These are phyloP conservation scores for Lentinula guzmanii DNA, from an alignment of 768 basidiomycete species.

Conservation along the genomic window DNA sequence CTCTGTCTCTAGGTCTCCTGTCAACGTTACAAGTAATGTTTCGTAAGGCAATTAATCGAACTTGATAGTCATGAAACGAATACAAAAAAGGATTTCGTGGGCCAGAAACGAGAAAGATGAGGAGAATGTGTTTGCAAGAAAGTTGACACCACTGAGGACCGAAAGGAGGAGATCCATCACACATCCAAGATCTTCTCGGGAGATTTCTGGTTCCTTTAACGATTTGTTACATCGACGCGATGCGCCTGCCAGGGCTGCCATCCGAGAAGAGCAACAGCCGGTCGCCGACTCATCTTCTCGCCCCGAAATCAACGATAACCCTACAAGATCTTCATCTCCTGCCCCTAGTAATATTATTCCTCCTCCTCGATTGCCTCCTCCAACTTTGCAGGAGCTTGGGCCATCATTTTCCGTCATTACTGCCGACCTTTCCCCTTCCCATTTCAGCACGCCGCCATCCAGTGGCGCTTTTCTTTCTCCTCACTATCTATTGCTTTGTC, in stretches of 20 bases:
- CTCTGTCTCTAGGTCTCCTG: neutral
- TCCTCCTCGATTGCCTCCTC: slow-evolving; percentile 65
- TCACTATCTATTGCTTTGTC: slow-evolving; percentile 78
- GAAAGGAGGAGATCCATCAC: slow-evolving; percentile 46
- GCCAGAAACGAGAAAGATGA: neutral
- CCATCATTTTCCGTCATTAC: slow-evolving; percentile 66
- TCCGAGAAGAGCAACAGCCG: slow-evolving; percentile 25
- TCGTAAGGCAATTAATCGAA: slow-evolving; percentile 1
- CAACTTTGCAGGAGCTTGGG: slow-evolving; percentile 70
- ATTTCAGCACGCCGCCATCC: slow-evolving; percentile 70
- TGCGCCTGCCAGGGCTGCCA: slow-evolving; percentile 23
- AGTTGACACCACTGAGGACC: slow-evolving; percentile 21
- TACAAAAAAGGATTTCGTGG: slow-evolving; percentile 2
- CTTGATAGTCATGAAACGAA: slow-evolving; percentile 3
- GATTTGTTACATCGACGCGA: slow-evolving; percentile 74
- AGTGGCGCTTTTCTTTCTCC: slow-evolving; percentile 78
- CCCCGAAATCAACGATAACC: slow-evolving; percentile 26
- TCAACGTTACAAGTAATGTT: slow-evolving; percentile 1
- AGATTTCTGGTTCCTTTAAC: slow-evolving; percentile 82
- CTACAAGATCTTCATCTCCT: slow-evolving; percentile 54
- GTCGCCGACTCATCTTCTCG: slow-evolving; percentile 14
- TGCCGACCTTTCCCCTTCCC: slow-evolving; percentile 62
- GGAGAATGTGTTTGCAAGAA: neutral
- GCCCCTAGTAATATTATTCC: slow-evolving; percentile 55
- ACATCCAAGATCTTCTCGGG: slow-evolving; percentile 62